Evolutionary conservation across 352 stramenopile genomes (phyloP).

Genomic region (Globisporangium middletonii): DNA sequence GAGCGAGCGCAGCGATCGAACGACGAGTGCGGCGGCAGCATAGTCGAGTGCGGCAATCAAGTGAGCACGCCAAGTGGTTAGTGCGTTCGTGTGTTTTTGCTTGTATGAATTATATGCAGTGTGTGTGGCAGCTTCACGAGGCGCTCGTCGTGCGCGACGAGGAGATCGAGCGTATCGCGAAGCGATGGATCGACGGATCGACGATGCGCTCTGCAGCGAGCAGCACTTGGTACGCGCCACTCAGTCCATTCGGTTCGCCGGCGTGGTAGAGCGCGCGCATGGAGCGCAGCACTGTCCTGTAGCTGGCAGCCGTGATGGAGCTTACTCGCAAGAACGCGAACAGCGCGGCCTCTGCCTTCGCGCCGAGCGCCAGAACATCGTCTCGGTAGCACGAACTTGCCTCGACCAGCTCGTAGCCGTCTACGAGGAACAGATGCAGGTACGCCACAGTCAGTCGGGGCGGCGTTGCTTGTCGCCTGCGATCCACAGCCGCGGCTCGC

Average conservation of each 20-base stretch:
- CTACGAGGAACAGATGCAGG: neutral
- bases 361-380: neutral
- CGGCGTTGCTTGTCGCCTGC: neutral
- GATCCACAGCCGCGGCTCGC: neutral
- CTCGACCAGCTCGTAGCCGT: neutral
- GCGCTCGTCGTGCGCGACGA: too few species aligned
- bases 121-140: too few species aligned
- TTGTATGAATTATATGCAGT: too few species aligned
- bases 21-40: too few species aligned
- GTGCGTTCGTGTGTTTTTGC: too few species aligned
- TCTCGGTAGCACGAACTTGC: neutral
- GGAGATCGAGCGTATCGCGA: too few species aligned
- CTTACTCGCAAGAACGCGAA: neutral
- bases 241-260: neutral
- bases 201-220: too few species aligned
- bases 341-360: neutral
- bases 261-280: neutral
- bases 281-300: neutral
- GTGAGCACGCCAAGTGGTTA: too few species aligned
- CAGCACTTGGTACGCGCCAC: too few species aligned
- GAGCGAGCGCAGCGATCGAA: too few species aligned
- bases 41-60: too few species aligned
- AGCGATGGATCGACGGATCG: too few species aligned
- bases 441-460: neutral
- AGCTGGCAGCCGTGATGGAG: neutral